Evolutionary conservation across 257 asterid genomes (phyloP).

Genomic region (Scutellaria barbata): DNA sequence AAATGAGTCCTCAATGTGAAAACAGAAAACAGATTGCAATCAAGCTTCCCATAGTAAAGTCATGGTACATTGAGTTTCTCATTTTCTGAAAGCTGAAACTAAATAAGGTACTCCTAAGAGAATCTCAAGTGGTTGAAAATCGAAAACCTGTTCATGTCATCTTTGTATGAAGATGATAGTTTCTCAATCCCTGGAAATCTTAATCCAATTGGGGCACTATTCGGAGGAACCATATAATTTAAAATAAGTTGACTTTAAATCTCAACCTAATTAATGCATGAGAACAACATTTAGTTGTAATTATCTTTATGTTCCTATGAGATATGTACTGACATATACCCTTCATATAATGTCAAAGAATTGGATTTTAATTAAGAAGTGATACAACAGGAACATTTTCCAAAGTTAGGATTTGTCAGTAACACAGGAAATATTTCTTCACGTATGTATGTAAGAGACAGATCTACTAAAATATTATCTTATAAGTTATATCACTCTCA

Average conservation of each 20-base stretch:
- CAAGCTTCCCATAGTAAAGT: constrained; percentile 4
- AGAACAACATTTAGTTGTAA: constrained; percentile 2
- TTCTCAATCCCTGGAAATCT: neutral
- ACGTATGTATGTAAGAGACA: neutral
- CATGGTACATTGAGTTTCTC: constrained; percentile 6
- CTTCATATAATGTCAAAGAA: neutral
- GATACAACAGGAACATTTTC: neutral
- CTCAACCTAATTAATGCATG: neutral
- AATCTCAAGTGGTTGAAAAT: neutral
- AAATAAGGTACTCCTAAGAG: constrained; percentile 13
- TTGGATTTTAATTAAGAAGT: neutral
- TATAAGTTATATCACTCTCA: neutral
- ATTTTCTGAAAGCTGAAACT: neutral
- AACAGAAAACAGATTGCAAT: constrained; percentile 2
- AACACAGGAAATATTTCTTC: neutral
- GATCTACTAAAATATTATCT: neutral
- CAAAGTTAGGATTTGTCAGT: neutral
- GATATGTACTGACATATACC: neutral
- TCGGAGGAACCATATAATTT: neutral
- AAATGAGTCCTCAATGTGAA: neutral
- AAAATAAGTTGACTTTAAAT: neutral
- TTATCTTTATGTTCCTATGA: neutral
- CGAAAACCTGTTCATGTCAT: neutral
- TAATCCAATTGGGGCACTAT: constrained; percentile 7
- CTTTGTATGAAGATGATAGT: neutral